A percentile compares a stretch with the other conserved stretches of the same genome.
phyloP scores from a whole-genome alignment of 768 basidiomycete genomes.

The Collybia sordida region DNA sequence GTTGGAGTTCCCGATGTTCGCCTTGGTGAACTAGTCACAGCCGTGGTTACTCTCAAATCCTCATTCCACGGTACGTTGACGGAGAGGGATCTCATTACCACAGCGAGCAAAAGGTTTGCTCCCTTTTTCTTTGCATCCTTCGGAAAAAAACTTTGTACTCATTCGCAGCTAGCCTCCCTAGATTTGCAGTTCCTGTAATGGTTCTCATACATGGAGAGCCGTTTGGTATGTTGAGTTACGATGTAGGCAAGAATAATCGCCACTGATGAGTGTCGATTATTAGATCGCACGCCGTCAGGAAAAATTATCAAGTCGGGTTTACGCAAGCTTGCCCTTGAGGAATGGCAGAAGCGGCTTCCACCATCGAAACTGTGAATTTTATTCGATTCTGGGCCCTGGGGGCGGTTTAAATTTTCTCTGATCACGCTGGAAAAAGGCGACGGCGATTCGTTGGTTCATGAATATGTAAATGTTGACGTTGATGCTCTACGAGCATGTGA shows the following conservation, averaged over 20 bases:
- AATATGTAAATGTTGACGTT: no score
- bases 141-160: no score
- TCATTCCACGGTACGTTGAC: background rate
- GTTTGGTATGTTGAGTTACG: background rate
- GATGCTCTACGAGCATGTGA: no score
- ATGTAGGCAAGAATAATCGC: background rate
- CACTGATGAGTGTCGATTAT: background rate
- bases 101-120: background rate
- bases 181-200: slow-evolving; percentile 2
- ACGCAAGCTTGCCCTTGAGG: background rate
- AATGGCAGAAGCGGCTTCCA: background rate
- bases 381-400: no score
- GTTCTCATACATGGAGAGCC: background rate
- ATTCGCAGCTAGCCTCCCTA: background rate
- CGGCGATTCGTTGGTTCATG: no score
- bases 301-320: background rate
- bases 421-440: no score
- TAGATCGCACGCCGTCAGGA: slow-evolving; percentile 1
- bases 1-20: slow-evolving; percentile 3
- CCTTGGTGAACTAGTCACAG: slow-evolving; percentile 3
- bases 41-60: background rate
- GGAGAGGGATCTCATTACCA: background rate
- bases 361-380: no score
- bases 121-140: no score
- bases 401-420: no score